phyloP scores from a whole-genome alignment of 2,329 filamentous ascomycete species.

The Sclerotinia sclerotiorum region DNA sequence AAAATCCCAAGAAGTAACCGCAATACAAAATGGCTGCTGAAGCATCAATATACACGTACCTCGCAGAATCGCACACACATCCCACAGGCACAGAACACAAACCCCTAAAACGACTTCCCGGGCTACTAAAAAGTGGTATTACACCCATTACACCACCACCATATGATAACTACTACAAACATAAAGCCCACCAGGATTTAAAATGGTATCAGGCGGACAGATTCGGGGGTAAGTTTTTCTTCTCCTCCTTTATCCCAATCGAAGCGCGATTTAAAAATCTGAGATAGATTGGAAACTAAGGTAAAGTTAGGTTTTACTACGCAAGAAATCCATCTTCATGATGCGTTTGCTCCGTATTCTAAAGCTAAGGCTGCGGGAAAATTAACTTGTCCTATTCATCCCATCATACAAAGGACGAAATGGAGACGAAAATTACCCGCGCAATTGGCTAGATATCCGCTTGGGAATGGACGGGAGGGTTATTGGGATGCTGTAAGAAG shows the following conservation, averaged over 20 bases:
- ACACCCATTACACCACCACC: slow-evolving; percentile 17
- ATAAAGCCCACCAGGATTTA: slow-evolving; percentile 10
- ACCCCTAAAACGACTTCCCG: not conserved
- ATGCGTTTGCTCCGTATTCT: slow-evolving; percentile 15
- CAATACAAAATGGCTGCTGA: not conserved
- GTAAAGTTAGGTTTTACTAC: not conserved
- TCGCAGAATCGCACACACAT: slow-evolving; percentile 16
- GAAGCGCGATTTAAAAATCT: too few species aligned
- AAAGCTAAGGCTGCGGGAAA: not conserved
- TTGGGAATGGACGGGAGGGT: slow-evolving; percentile 3
- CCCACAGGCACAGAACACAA: slow-evolving; percentile 1
- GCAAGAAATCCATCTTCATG: not conserved
- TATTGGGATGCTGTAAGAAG: slow-evolving; percentile 20
- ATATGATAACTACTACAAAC: slow-evolving; percentile 5
- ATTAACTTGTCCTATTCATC: slow-evolving; percentile 15
- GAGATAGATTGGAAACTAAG: not conserved
- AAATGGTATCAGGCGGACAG: slow-evolving; percentile 11
- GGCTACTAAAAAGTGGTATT: slow-evolving; percentile 13
- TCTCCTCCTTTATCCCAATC: not conserved
- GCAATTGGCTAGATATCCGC: slow-evolving; percentile 10
- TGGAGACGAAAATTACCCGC: slow-evolving; percentile 11
- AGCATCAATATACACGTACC: not conserved
- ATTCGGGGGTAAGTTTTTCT: not conserved
- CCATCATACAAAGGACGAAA: slow-evolving; percentile 8
- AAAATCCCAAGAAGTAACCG: not conserved